Conservation (phyloP, 1,139 yeast genomes). For the Zygoascus hellenicus region DNA sequence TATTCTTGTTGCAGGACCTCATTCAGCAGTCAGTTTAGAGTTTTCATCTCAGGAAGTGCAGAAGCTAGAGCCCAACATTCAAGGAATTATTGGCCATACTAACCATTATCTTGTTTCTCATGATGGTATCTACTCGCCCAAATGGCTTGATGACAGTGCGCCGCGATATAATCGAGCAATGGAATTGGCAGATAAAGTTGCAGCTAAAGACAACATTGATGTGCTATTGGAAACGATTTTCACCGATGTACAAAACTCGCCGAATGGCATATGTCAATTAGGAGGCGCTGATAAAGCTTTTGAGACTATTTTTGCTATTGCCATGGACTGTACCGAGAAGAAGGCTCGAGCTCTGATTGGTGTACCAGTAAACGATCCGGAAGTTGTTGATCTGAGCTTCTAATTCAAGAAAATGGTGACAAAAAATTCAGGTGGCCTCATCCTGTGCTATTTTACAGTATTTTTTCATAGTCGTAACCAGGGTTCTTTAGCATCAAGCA, state of each 20-base stretch:
- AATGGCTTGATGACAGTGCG: constrained; percentile 18
- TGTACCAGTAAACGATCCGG: constrained; percentile 15
- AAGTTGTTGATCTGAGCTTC: constrained; percentile 2
- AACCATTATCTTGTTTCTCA: constrained; percentile 22
- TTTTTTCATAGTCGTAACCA: no score
- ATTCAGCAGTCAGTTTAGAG: constrained; percentile 19
- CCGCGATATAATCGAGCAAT: constrained; percentile 17
- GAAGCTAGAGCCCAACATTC: constrained; percentile 11
- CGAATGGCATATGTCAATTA: constrained; percentile 21
- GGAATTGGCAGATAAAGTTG: constrained; percentile 15
- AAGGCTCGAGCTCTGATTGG: constrained; percentile 19
- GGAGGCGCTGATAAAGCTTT: constrained; percentile 11
- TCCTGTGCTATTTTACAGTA: no score
- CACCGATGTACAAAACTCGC: constrained; percentile 19
- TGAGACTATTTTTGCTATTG: constrained; percentile 22
- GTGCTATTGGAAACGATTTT: constrained; percentile 14
- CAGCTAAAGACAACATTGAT: constrained; percentile 14
- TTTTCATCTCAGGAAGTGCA: constrained; percentile 18
- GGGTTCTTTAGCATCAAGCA: no score
- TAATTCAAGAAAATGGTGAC: background rate
- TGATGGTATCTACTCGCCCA: constrained; percentile 14
- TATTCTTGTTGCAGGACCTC: constrained; percentile 20
- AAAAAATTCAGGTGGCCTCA: no score
- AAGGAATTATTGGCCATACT: constrained; percentile 18
- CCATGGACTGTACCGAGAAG: constrained; percentile 19